phyloP scores from a whole-genome alignment of 2,329 filamentous ascomycete genomes.

The Mariannaea elegans region DNA sequence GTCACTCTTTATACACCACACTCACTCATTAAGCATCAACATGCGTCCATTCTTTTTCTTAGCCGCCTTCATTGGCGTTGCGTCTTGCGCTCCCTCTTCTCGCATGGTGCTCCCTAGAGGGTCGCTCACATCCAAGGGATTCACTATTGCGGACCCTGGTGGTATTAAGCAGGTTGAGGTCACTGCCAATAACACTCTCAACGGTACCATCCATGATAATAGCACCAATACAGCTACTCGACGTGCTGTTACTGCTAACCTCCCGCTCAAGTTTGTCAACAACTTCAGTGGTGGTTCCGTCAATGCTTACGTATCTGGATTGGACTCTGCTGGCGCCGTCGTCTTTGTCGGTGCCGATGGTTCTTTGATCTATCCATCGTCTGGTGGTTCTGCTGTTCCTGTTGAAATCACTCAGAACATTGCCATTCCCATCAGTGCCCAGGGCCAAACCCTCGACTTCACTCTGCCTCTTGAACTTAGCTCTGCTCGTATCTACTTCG shows the following conservation, averaged over 20 bases:
- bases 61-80: slow-evolving; percentile 29
- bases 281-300: slow-evolving; percentile 50
- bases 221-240: slow-evolving; percentile 11
- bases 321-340: slow-evolving; percentile 49
- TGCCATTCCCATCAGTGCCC: slow-evolving; percentile 52
- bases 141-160: slow-evolving; percentile 46
- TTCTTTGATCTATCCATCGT: slow-evolving; percentile 52
- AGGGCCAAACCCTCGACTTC: slow-evolving; percentile 49
- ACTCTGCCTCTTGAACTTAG: slow-evolving; percentile 51
- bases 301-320: slow-evolving; percentile 57
- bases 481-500: slow-evolving; percentile 57
- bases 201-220: slow-evolving; percentile 44
- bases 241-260: slow-evolving; percentile 7
- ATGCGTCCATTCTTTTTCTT: slow-evolving; percentile 39
- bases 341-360: slow-evolving; percentile 56
- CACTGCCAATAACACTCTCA: slow-evolving; percentile 50
- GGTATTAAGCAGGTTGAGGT: slow-evolving; percentile 45
- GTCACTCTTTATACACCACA: slow-evolving; percentile 13
- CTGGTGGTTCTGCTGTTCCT: slow-evolving; percentile 46
- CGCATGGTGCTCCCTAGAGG: slow-evolving; percentile 15
- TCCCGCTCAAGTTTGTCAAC: slow-evolving; percentile 52
- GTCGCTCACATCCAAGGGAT: slow-evolving; percentile 31
- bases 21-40: slow-evolving; percentile 18
- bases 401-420: slow-evolving; percentile 50
- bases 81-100: slow-evolving; percentile 27